Evolutionary conservation across 2,329 filamentous ascomycete species (phyloP).

Genomic region (Ophiognomonia clavigignenti-juglandacearum): DNA sequence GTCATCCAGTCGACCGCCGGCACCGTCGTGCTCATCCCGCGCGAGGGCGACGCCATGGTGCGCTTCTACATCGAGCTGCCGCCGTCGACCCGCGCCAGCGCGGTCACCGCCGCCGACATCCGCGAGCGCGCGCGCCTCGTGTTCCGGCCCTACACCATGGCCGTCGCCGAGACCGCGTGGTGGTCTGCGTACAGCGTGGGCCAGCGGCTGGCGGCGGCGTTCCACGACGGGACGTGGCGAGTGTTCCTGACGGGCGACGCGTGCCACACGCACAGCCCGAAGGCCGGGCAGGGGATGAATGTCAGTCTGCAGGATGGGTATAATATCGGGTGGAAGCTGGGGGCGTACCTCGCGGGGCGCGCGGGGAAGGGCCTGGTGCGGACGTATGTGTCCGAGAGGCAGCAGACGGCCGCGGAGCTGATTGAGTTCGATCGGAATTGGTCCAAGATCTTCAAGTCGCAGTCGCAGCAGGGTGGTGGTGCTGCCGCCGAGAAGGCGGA

Average conservation of each 20-base stretch:
- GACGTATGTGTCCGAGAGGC: conserved; percentile 49
- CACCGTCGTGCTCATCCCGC: conserved; percentile 56
- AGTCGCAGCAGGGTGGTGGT: too few species aligned
- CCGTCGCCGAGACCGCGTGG: conserved; percentile 52
- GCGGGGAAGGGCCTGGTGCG: conserved; percentile 38
- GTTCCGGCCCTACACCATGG: conserved; percentile 49
- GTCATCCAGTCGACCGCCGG: conserved; percentile 50
- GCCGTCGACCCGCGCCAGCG: conserved; percentile 40
- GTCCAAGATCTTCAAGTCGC: conserved; percentile 46
- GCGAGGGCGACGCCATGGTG: conserved; percentile 51
- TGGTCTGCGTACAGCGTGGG: conserved; percentile 62
- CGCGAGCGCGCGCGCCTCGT: conserved; percentile 47
- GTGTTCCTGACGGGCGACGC: conserved; percentile 62
- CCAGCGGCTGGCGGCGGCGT: conserved; percentile 54
- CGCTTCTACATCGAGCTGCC: conserved; percentile 61
- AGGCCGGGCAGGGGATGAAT: conserved; percentile 62
- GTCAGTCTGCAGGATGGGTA: conserved; percentile 58
- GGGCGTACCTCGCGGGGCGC: conserved; percentile 39
- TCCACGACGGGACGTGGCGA: conserved; percentile 49
- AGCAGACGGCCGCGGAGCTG: conserved; percentile 49
- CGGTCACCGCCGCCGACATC: conserved; percentile 48
- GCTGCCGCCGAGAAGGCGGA: conserved; percentile 25
- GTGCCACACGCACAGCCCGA: conserved; percentile 63
- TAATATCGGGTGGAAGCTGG: conserved; percentile 58
- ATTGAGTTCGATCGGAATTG: conserved; percentile 57